Base-by-base conservation (phyloP, 2,329 filamentous ascomycete genomes). In the Elsinoe perseae region DNA sequence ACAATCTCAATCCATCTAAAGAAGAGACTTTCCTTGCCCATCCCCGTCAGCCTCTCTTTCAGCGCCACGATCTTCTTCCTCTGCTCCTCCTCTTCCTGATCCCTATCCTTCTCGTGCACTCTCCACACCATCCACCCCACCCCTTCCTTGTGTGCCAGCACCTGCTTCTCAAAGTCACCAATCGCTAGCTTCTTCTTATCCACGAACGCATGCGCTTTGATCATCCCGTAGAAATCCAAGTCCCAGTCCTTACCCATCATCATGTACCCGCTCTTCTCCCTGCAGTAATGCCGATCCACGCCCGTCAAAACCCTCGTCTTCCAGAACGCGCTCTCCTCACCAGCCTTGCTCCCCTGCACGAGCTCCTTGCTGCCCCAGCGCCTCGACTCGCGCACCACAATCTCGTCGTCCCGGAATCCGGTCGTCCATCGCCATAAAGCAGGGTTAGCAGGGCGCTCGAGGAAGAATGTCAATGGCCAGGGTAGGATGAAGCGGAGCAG, bases 1-100 rank as follows among this genome's bases (percentile, higher is more conserved):
- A 96, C 84, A 66, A 95, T 80, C 74, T 96, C 91, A 50, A 95
- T 87, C 89, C 90, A 95, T 56, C 86, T 82, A 73, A 87, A 95
- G 73, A 96, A 96, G 54, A 96, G 70, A 61, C 86, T 83, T 69
- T 95, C 91, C 72, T 95, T 95, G 42, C 86, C 89, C 70, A 93
- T 77, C 2, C 78, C 78, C 1, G 80, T 78, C 63, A 96, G 77
- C 18, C 83, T 83, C 42, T 93, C 86, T 64, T 88, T 84, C 69
- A 96, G 95, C 2, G 80, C 79, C 60, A 93, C 81, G 7, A 96
- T 84, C 71, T 93, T 89, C 60, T 83, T 80, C 48, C 80, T 80
- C 59, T 83, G 79, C 58, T 87, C 84, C 61, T 86, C 81, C 40
- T 71, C 69, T 50, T 69, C 70, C 46, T 68, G 68, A 34, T 78